Base-by-base conservation (phyloP, 169 alveolate genomes). In the Cryptosporidium sp. region DNA sequence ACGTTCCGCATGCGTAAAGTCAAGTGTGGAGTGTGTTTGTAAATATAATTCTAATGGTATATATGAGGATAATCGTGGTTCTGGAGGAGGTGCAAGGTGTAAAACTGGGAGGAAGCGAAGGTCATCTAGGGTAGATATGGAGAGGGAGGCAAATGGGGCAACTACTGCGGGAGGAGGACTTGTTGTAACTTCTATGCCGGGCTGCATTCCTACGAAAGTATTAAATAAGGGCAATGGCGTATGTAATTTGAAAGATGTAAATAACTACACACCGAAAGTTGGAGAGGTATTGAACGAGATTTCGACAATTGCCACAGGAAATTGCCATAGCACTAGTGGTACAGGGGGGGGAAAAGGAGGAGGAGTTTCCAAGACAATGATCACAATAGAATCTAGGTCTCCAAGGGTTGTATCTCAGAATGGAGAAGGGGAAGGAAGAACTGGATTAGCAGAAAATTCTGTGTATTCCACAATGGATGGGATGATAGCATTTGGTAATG, bases 401-500 rank as follows among this genome's bases (percentile, higher is more conserved):
- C 44, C 51, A 6, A 39, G 72, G 48, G 52, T 12, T 23, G 16
- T 65, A 8, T 9, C 26, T 26, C 53, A 35, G 44, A 29, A 26
- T 65, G 72, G 18, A 0, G 71, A 12, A 8, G 12, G 45, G 0
- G 56, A 21, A 31, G 65, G 39, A 3, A 23, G 67, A 16, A 16
- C 45, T 9, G 16, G 18, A 9, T 14, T 16, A 9, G 35, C 2
- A 0, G 67, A 56, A 14, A 29, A 31, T 33, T 65, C 72, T 0
- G 71, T 39, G 8, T 73, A 73, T 44, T 73, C 86, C 7, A 26
- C 86, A 14, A 73, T 73, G 8, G 86, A 73, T 56, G 70, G 86
- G 16, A 73, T 73, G 86, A 37, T 73, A 26, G 86, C 86, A 7
- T 73, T 73, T 37, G 86, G 71, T 3, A 45, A 73, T 56, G 86